phyloP scores from a whole-genome alignment of 169 alveolate genomes.

The Plasmodium berghei region DNA sequence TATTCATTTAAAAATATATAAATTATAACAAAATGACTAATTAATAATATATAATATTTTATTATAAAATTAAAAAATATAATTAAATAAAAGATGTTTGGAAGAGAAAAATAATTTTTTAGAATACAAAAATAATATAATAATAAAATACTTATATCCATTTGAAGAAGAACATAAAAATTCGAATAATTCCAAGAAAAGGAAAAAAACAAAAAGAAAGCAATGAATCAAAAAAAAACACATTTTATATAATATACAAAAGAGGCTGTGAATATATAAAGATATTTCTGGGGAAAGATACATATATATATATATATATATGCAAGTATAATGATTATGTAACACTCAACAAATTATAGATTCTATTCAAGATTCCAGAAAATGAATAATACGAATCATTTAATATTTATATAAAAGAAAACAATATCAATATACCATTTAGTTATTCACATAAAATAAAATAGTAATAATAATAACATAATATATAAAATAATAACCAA shows the following conservation, averaged over 20 bases:
- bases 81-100: too few relatives aligned
- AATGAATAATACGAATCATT: background rate
- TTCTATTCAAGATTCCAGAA: background rate
- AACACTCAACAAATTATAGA: too few relatives aligned
- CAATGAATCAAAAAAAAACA: background rate
- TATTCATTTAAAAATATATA: too few relatives aligned
- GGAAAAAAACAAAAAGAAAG: background rate
- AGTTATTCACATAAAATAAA: background rate
- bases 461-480: constrained; percentile 1
- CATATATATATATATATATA: background rate
- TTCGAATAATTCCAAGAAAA: background rate
- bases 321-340: background rate
- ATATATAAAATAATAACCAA: background rate
- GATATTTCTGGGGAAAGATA: background rate
- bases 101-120: too few relatives aligned
- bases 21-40: too few relatives aligned
- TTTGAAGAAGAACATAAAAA: background rate
- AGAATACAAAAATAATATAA: too few relatives aligned
- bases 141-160: background rate
- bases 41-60: too few relatives aligned
- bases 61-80: too few relatives aligned
- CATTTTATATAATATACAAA: background rate
- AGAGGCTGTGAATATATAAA: background rate
- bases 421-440: background rate
- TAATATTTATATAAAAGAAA: background rate